Percentiles rank a stretch among this genome's conserved stretches.
These are phyloP conservation scores for Chytriomyces confervae DNA, from an alignment of 192 early-diverging fungal genomes.

Conservation along the genomic window DNA sequence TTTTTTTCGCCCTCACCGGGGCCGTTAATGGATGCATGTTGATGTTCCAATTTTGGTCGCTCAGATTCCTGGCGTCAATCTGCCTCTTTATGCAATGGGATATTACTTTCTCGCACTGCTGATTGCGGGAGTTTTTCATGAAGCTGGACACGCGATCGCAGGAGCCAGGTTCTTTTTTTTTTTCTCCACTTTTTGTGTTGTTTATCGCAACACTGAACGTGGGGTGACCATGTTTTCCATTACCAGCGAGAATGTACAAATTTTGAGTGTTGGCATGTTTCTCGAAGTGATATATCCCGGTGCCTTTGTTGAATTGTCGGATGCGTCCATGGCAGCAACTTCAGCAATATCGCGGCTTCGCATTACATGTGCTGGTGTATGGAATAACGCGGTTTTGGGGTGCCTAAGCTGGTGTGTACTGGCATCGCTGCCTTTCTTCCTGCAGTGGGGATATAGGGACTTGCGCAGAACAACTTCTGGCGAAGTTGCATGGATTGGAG, in stretches of 20 bases:
- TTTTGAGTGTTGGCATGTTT: constrained; percentile 70
- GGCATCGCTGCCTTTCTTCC: constrained; percentile 49
- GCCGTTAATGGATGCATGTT: not conserved
- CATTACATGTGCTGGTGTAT: constrained; percentile 77
- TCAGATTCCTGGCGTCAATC: constrained; percentile 78
- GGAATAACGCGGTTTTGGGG: constrained; percentile 71
- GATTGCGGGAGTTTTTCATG: constrained; percentile 70
- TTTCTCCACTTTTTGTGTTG: not conserved
- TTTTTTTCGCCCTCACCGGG: not conserved
- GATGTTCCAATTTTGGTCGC: not conserved
- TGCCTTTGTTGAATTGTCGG: constrained; percentile 74
- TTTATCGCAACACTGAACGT: not conserved
- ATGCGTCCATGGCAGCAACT: constrained; percentile 48
- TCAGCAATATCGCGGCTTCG: constrained; percentile 56
- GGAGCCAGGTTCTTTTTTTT: constrained; percentile 61
- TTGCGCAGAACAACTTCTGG: not conserved
- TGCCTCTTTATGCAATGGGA: constrained; percentile 68
- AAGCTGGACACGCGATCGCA: constrained; percentile 77
- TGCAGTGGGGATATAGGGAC: constrained; percentile 58
- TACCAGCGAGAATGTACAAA: constrained; percentile 62
- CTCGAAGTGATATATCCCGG: constrained; percentile 74
- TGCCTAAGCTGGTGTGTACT: constrained; percentile 47
- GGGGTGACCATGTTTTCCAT: not conserved
- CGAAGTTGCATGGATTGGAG: constrained; percentile 47
- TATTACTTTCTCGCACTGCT: constrained; percentile 72